Percentiles rank a stretch among this genome's conserved stretches.
Evolutionary conservation across 1,139 yeast species (phyloP).

Genomic region (Nematodospora anomalae): DNA sequence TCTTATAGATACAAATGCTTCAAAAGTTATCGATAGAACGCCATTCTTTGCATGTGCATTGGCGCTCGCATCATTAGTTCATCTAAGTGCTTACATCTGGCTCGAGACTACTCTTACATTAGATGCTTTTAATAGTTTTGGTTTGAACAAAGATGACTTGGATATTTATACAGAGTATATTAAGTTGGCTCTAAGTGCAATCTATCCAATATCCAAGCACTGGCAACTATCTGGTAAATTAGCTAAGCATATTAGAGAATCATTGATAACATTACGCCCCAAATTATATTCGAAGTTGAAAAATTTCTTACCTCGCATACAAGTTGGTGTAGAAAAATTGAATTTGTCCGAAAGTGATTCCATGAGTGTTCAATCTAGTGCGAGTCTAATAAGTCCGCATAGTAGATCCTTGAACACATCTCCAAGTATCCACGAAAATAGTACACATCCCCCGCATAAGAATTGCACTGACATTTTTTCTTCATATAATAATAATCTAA

Average conservation of each 20-base stretch:
- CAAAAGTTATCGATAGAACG: conserved; percentile 40
- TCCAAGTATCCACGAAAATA: conserved; percentile 1
- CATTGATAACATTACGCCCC: conserved; percentile 30
- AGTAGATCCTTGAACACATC: not conserved
- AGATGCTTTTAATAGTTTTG: conserved; percentile 10
- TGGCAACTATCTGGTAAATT: conserved; percentile 51
- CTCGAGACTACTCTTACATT: conserved; percentile 26
- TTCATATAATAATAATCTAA: not conserved
- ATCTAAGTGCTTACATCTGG: conserved; percentile 52
- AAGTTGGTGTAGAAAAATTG: conserved; percentile 14
- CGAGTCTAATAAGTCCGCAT: conserved; percentile 7
- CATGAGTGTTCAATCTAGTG: conserved; percentile 1
- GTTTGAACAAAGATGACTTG: conserved; percentile 33
- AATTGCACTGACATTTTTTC: not conserved
- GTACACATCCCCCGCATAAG: not conserved
- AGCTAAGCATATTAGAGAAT: conserved; percentile 45
- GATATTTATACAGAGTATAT: conserved; percentile 47
- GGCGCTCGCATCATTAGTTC: conserved; percentile 51
- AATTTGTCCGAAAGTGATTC: conserved; percentile 6
- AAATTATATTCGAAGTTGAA: conserved; percentile 23
- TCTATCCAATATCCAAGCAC: conserved; percentile 46
- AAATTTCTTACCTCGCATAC: conserved; percentile 20
- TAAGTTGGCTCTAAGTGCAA: conserved; percentile 46
- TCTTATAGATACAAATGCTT: conserved; percentile 45
- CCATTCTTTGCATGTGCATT: conserved; percentile 52